Conservation (phyloP, 2,329 filamentous ascomycete species). For the Ophiosphaerella narmari region DNA sequence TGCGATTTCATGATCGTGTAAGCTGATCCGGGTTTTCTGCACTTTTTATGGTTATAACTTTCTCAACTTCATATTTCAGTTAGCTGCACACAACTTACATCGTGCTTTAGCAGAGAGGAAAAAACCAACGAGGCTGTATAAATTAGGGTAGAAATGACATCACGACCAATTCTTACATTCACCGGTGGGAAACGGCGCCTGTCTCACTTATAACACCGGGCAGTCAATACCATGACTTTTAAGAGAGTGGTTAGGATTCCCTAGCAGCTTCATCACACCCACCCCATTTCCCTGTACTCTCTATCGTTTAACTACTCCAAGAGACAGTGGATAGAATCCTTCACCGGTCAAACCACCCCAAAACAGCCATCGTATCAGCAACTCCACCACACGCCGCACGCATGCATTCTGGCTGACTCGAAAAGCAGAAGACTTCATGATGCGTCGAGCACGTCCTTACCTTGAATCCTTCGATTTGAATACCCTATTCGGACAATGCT, state of each 20-base stretch:
- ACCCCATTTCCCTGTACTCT: too few species aligned
- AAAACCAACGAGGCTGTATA: not conserved
- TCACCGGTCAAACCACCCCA: too few species aligned
- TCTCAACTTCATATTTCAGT: not conserved
- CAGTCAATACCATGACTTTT: too few species aligned
- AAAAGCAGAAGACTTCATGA: not conserved
- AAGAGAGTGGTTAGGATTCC: too few species aligned
- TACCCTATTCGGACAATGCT: slow-evolving; percentile 26
- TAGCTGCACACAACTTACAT: not conserved
- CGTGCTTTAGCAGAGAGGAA: not conserved
- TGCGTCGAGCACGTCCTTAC: not conserved
- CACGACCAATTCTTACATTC: too few species aligned
- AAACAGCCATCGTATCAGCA: not conserved
- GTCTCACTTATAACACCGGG: too few species aligned
- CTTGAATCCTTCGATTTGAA: slow-evolving; percentile 4
- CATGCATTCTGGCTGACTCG: not conserved
- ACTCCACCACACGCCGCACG: not conserved
- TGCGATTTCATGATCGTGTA: slow-evolving; percentile 19
- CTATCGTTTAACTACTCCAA: too few species aligned
- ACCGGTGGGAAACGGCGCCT: too few species aligned
- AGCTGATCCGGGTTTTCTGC: slow-evolving; percentile 3
- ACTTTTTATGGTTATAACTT: not conserved
- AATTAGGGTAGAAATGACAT: not conserved
- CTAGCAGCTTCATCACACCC: too few species aligned
- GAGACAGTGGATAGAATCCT: too few species aligned